Evolutionary conservation across 2,329 filamentous ascomycete species (phyloP).

Genomic region (Venturia effusa): DNA sequence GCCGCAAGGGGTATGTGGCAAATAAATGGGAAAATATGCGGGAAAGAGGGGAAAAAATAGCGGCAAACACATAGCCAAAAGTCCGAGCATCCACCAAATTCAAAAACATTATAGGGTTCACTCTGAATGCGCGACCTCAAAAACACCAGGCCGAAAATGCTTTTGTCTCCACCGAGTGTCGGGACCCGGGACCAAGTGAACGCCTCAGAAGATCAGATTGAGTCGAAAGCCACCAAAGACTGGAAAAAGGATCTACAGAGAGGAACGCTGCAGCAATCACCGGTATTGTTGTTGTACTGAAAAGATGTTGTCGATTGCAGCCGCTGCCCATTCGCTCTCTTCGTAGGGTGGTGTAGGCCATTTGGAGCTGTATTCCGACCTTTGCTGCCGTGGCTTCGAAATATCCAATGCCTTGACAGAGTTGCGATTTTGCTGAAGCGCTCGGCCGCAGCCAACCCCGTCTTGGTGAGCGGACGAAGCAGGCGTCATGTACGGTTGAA

Average conservation of each 20-base stretch:
- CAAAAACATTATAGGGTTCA: neutral
- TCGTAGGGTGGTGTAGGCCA: conserved; percentile 96
- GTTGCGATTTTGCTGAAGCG: conserved; percentile 39
- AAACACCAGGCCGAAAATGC: neutral
- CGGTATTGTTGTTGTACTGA: neutral
- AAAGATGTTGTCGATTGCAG: conserved; percentile 49
- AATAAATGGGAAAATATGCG: neutral
- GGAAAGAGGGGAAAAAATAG: neutral
- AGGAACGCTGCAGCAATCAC: neutral
- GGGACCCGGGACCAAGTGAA: neutral
- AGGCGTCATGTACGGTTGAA: conserved; percentile 49
- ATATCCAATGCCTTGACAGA: conserved; percentile 64
- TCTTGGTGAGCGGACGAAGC: conserved; percentile 76
- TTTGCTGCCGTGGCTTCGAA: conserved; percentile 43
- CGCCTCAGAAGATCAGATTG: neutral
- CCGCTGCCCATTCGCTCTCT: conserved; percentile 81
- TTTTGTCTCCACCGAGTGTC: neutral
- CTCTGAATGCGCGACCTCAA: neutral
- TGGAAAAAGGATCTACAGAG: neutral
- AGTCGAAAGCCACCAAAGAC: neutral
- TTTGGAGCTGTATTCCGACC: conserved; percentile 49
- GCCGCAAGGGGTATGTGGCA: neutral
- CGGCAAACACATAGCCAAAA: neutral
- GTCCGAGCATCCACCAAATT: neutral
- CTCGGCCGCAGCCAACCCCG: conserved; percentile 59